Evolutionary conservation across 192 early-diverging fungal species (phyloP).

Genomic region (Irineochytrium annulatum): DNA sequence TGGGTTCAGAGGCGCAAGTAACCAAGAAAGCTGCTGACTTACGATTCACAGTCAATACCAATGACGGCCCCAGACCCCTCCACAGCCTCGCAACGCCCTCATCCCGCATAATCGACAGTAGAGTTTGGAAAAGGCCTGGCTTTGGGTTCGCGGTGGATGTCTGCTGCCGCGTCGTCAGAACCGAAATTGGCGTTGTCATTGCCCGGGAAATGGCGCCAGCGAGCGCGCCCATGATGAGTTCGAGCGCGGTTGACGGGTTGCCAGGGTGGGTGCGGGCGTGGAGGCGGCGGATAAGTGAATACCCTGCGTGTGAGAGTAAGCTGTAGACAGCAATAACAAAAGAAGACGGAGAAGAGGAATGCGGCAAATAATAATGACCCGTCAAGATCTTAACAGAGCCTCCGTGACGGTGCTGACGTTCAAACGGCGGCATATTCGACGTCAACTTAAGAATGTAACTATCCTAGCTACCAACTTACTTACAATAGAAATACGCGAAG

Average conservation of each 20-base stretch:
- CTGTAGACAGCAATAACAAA: no score
- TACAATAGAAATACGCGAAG: constrained; percentile 50
- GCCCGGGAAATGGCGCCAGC: constrained; percentile 85
- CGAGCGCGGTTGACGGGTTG: constrained; percentile 69
- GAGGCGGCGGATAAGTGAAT: constrained; percentile 23
- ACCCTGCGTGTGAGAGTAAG: constrained; percentile 19
- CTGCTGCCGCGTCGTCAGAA: constrained; percentile 68
- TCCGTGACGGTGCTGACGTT: no score
- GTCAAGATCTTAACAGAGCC: no score
- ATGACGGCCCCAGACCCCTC: constrained; percentile 84
- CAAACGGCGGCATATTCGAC: no score
- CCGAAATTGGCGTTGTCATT: constrained; percentile 85
- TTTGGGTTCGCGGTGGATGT: constrained; percentile 59
- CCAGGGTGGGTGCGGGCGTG: constrained; percentile 4
- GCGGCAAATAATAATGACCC: no score
- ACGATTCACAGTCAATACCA: constrained; percentile 90
- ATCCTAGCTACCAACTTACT: neutral
- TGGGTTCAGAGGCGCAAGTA: no score
- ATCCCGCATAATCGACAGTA: constrained; percentile 64
- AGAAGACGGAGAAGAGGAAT: no score
- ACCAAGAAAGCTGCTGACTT: no score
- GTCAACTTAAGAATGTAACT: no score
- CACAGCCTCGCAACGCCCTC: constrained; percentile 82
- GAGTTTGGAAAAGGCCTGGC: constrained; percentile 55
- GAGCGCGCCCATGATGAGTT: constrained; percentile 80